Base-by-base conservation (phyloP, 352 stramenopile genomes). In the Phytophthora tubulina region DNA sequence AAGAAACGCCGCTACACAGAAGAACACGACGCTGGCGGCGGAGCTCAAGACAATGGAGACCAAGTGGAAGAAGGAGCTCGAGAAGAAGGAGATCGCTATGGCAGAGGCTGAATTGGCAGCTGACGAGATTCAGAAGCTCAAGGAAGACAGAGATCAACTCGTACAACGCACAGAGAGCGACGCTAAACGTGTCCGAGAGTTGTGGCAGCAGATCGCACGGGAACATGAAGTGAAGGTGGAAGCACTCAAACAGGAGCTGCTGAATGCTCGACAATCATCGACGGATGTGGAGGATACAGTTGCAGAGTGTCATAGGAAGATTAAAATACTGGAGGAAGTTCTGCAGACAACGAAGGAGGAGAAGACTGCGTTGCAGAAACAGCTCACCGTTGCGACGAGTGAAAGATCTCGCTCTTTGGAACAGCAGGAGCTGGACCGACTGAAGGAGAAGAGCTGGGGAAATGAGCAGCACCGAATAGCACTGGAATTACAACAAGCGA, bases 121-220 rank as follows among this genome's bases (percentile, higher is more conserved):
- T 14, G 83, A 89, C 15, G 82, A 94, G 51, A 44, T 78, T 5
- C 82, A 79, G 15, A 60, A 69, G 4, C 46, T 88, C 6, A 72
- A 79, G 49, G 13, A 75, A 11, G 83, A 94, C 48, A 77, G 84
- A 8, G 84, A 92, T 8, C 58, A 86, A 46, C 76, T 94, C 32
- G 73, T 94, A 7, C 75, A 89, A 68, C 75, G 81, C 35, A 96
- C 86, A 11, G 85, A 96, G 67, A 84, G 72, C 13, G 86, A 94
- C 38, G 88, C 88, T 0, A 85, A 81, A 61, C 82, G 86, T 33
- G 79, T 96, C 52, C 75, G 86, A n/a, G 83, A 91, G 59, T 70
- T 96, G 17, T 94, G 86, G 85, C 81, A 90, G 50, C 85, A 94
- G 72, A 93, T 94, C 64, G 81, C 78, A 35, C 77, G 72, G 30